Conservation (phyloP, 1,284 basidiomycete species). For the Tilletia walkeri region DNA sequence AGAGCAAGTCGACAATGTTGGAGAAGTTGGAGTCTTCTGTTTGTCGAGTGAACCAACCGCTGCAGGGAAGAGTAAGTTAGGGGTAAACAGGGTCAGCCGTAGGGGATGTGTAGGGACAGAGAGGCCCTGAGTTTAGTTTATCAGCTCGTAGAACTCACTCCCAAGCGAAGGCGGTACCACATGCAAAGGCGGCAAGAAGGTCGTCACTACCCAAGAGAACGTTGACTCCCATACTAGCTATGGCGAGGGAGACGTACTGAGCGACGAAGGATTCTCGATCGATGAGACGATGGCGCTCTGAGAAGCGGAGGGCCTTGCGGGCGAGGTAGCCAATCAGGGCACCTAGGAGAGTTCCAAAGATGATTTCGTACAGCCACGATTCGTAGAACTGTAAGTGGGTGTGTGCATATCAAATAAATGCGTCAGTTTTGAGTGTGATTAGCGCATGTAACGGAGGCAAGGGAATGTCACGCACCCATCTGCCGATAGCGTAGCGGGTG, state of each 20-base stretch:
- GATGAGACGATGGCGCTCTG: conserved; percentile 81
- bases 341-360: conserved; percentile 77
- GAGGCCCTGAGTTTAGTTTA: too few relatives aligned
- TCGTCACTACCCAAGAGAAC: conserved; percentile 54
- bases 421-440: conserved; percentile 22
- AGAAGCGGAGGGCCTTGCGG: conserved; percentile 92
- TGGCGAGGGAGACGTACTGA: conserved; percentile 77
- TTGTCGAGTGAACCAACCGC: conserved; percentile 24
- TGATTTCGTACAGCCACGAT: conserved; percentile 70
- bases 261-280: conserved; percentile 93
- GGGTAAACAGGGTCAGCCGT: not conserved
- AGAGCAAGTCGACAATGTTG: conserved; percentile 85
- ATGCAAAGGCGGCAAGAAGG: conserved; percentile 74
- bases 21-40: conserved; percentile 69
- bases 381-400: conserved; percentile 42
- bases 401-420: too few relatives aligned
- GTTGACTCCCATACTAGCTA: conserved; percentile 70
- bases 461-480: conserved; percentile 27
- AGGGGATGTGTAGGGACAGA: conserved; percentile 68
- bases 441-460: not conserved
- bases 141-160: conserved; percentile 79
- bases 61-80: conserved; percentile 62
- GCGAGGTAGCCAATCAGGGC: conserved; percentile 75
- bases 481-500: conserved; percentile 63
- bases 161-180: conserved; percentile 96